Percentiles rank a stretch among this genome's conserved stretches.
These are phyloP conservation scores for Tuber calosporum DNA, from an alignment of 495 filamentous ascomycete species.

Conservation along the genomic window DNA sequence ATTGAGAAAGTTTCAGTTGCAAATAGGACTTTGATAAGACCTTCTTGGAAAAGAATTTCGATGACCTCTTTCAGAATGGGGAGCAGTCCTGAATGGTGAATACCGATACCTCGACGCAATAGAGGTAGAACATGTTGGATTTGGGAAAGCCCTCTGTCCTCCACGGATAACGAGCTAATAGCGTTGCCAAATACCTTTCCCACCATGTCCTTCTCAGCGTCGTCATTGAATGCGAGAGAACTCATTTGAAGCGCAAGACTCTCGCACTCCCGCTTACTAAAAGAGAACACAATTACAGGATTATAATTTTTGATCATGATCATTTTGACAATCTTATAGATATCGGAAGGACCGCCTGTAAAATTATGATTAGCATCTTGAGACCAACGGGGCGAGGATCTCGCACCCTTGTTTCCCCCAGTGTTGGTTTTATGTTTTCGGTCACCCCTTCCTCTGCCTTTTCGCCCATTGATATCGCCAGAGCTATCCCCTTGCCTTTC, in stretches of 20 bases:
- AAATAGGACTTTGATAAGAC: slow-evolving; percentile 93
- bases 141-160: slow-evolving; percentile 78
- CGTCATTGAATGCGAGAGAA: slow-evolving; percentile 86
- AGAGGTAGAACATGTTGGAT: slow-evolving; percentile 87
- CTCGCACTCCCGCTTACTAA: slow-evolving; percentile 96
- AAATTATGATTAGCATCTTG: slow-evolving; percentile 13
- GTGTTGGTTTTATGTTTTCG: slow-evolving; percentile 88
- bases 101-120: slow-evolving; percentile 82
- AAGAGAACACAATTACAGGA: slow-evolving; percentile 97
- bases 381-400: slow-evolving; percentile 6
- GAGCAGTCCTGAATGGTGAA: slow-evolving; percentile 92
- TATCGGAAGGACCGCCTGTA: slow-evolving; percentile 61
- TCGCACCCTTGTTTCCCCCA: slow-evolving; percentile 58
- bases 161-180: slow-evolving; percentile 79
- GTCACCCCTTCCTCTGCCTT: slow-evolving; percentile 61
- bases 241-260: slow-evolving; percentile 75
- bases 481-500: slow-evolving; percentile 81
- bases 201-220: slow-evolving; percentile 93
- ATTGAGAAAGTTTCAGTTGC: slow-evolving; percentile 99
- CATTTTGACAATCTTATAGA: slow-evolving; percentile 96
- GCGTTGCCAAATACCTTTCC: slow-evolving; percentile 86
- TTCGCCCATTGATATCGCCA: slow-evolving; percentile 64
- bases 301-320: slow-evolving; percentile 94
- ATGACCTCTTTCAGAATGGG: slow-evolving; percentile 98
- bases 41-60: slow-evolving; percentile 97